Percentiles rank a stretch among this genome's conserved stretches.
Conservation (phyloP, 1,139 yeast species). For the Zygosaccharomyces sapae region DNA sequence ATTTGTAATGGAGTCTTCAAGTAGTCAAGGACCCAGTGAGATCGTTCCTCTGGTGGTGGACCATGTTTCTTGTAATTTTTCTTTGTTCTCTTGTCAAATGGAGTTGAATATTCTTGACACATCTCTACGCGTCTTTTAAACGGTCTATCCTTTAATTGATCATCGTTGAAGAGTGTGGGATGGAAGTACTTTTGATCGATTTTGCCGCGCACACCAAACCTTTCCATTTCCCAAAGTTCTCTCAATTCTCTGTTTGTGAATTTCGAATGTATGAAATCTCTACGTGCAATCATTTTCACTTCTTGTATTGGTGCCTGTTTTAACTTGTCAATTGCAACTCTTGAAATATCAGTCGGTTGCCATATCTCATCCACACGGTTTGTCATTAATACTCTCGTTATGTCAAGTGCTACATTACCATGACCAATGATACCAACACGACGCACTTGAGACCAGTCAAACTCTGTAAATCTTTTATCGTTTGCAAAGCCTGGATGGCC, state of each 20-base stretch:
- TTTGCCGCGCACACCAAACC: conserved; percentile 50
- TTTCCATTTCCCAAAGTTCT: conserved; percentile 65
- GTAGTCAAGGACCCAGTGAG: conserved; percentile 67
- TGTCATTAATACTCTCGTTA: conserved; percentile 72
- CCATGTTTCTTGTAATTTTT: conserved; percentile 30
- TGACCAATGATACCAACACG: conserved; percentile 85
- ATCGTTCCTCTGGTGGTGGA: conserved; percentile 30
- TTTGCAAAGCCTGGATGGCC: conserved; percentile 61
- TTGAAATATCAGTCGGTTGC: conserved; percentile 69
- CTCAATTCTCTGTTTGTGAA: conserved; percentile 90
- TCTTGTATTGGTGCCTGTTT: conserved; percentile 50
- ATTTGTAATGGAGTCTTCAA: conserved; percentile 63
- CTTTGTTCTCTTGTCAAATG: conserved; percentile 29
- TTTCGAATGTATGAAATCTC: conserved; percentile 80
- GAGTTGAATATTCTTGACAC: conserved; percentile 50
- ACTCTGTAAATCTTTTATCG: conserved; percentile 31
- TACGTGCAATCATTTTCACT: conserved; percentile 75
- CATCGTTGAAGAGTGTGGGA: conserved; percentile 40
- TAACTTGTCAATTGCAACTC: conserved; percentile 54
- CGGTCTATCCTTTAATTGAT: conserved; percentile 51
- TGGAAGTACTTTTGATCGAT: conserved; percentile 50
- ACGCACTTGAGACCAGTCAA: conserved; percentile 51
- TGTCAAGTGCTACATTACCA: conserved; percentile 96
- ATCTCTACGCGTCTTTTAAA: conserved; percentile 68
- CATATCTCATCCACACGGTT: conserved; percentile 50